A percentile compares a stretch with the other conserved stretches of the same genome.
Conservation (phyloP, 2,329 filamentous ascomycete species). For the Paraphoma sp. region DNA sequence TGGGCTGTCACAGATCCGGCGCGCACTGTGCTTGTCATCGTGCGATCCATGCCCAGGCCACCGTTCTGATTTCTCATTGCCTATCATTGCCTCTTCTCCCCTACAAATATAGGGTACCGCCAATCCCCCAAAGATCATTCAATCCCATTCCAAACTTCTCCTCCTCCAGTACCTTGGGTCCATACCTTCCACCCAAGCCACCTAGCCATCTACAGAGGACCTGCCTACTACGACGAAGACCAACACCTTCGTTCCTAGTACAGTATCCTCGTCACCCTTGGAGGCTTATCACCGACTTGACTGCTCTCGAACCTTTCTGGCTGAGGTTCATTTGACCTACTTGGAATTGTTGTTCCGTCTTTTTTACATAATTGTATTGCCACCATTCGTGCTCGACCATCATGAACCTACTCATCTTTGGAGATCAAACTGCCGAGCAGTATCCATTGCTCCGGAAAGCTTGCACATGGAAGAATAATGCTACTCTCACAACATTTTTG, state of each 20-base stretch:
- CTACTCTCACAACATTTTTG: conserved; percentile 68
- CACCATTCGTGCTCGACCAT: conserved; percentile 11
- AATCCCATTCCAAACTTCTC: conserved; percentile 24
- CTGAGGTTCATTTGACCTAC: neutral
- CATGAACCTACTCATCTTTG: conserved; percentile 67
- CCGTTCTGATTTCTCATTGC: conserved; percentile 31
- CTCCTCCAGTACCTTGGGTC: conserved; percentile 35
- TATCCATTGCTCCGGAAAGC: conserved; percentile 65
- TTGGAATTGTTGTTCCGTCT: neutral
- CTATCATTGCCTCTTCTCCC: conserved; percentile 26
- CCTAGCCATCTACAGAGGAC: conserved; percentile 14
- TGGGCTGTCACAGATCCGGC: conserved; percentile 48
- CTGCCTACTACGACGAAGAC: conserved; percentile 13
- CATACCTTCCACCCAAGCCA: conserved; percentile 19
- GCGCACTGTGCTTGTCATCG: conserved; percentile 45
- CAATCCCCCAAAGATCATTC: conserved; percentile 26
- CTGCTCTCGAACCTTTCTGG: neutral
- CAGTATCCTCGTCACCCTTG: conserved; percentile 11
- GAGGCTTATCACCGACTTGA: conserved; percentile 2
- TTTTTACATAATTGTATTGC: neutral
- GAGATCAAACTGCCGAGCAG: conserved; percentile 74
- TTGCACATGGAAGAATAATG: conserved; percentile 58
- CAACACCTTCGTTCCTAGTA: conserved; percentile 18
- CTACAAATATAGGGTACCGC: conserved; percentile 47
- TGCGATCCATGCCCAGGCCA: conserved; percentile 42